These are phyloP conservation scores for Scheffersomyces cryptocercus DNA, from an alignment of 1,139 yeast species.

Conservation along the genomic window DNA sequence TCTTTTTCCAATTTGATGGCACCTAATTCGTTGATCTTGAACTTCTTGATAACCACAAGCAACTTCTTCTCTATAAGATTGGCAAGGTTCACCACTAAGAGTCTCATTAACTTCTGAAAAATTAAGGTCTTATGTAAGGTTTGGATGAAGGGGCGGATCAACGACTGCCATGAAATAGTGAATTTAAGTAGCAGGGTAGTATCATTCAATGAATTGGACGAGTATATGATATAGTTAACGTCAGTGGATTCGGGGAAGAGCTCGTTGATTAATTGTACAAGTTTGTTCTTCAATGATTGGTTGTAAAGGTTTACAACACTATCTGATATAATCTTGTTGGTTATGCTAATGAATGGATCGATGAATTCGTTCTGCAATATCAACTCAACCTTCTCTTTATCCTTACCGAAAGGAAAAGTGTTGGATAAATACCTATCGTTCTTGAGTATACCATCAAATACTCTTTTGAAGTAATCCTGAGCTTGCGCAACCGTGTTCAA, in stretches of 20 bases:
- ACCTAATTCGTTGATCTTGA: conserved; percentile 74
- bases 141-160: conserved; percentile 66
- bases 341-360: conserved; percentile 39
- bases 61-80: conserved; percentile 65
- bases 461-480: conserved; percentile 52
- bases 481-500: conserved; percentile 65
- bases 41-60: conserved; percentile 60
- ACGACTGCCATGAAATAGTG: conserved; percentile 60
- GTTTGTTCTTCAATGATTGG: conserved; percentile 54
- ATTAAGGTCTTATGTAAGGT: conserved; percentile 52
- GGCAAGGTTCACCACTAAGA: conserved; percentile 54
- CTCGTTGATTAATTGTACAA: conserved; percentile 51
- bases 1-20: conserved; percentile 84
- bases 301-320: conserved; percentile 58
- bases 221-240: conserved; percentile 32
- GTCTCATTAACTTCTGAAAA: conserved; percentile 47
- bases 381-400: conserved; percentile 41
- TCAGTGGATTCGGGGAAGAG: conserved; percentile 57
- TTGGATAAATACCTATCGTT: conserved; percentile 30
- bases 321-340: conserved; percentile 53
- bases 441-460: conserved; percentile 39
- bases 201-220: conserved; percentile 32
- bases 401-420: conserved; percentile 59
- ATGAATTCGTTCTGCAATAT: conserved; percentile 40
- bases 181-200: conserved; percentile 43